These are phyloP conservation scores for Selenicereus undatus DNA, from an alignment of 148 eudicot species.

Conservation along the genomic window DNA sequence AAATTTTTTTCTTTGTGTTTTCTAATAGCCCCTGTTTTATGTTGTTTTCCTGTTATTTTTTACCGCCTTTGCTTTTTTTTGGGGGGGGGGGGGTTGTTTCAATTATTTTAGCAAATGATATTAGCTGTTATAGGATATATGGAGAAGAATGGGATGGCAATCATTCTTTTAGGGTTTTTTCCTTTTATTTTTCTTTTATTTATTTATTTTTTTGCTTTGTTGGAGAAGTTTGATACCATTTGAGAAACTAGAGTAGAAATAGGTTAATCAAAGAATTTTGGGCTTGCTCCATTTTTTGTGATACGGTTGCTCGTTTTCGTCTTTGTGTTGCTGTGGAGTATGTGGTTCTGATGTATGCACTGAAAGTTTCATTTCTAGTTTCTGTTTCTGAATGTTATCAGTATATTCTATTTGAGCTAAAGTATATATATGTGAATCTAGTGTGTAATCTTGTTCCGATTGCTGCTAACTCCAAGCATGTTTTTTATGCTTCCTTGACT, in stretches of 20 bases:
- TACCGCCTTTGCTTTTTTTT: too few relatives aligned
- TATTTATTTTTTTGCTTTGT: not conserved
- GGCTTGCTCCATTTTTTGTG: not conserved
- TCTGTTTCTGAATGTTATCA: too few relatives aligned
- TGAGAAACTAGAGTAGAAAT: not conserved
- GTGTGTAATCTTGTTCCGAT: not conserved
- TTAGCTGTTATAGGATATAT: not conserved
- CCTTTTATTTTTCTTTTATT: too few relatives aligned
- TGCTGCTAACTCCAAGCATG: not conserved
- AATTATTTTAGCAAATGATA: not conserved
- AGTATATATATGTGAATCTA: too few relatives aligned
- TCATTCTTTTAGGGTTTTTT: not conserved
- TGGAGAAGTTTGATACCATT: not conserved
- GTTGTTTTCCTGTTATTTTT: too few relatives aligned
- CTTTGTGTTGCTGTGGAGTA: not conserved
- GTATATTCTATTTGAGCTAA: too few relatives aligned
- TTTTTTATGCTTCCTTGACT: slow-evolving; percentile 10
- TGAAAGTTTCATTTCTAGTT: too few relatives aligned
- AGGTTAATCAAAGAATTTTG: not conserved
- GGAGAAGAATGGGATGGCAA: not conserved
- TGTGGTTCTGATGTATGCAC: not conserved
- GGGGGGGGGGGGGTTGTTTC: too few relatives aligned
- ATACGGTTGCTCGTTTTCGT: not conserved
- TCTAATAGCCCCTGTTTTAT: not conserved
- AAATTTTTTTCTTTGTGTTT: not conserved